A percentile compares a stretch with the other conserved stretches of the same genome.
Evolutionary conservation across 2,329 filamentous ascomycete species (phyloP).

Genomic region (Elsinoe fawcettii): DNA sequence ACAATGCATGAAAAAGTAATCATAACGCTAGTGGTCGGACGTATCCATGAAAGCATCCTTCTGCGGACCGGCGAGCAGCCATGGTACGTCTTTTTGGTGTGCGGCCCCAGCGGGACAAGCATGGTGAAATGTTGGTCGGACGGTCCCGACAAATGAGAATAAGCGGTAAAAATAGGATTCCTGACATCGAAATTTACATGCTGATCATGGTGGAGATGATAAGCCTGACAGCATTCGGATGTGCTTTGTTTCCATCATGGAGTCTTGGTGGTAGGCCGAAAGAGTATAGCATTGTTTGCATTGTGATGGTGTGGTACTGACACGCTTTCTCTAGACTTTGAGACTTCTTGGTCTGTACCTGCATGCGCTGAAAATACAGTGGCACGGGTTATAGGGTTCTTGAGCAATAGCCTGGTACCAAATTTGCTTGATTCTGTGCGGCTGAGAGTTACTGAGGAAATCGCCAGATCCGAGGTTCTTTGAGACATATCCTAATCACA

Average conservation of each 20-base stretch:
- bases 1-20: not conserved
- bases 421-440: not conserved
- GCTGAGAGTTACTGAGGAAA: not conserved
- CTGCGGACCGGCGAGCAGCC: conserved; percentile 1
- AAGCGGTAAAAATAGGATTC: conserved; percentile 6
- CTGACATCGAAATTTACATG: conserved; percentile 2
- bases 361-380: not conserved
- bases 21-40: not conserved
- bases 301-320: not conserved
- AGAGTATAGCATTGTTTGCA: not conserved
- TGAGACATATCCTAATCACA: not conserved
- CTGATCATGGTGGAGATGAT: conserved; percentile 11
- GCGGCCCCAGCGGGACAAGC: conserved; percentile 3
- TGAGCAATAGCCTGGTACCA: not conserved
- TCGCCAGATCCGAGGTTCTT: not conserved
- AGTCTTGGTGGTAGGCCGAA: not conserved
- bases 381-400: not conserved
- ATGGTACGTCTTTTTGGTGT: not conserved
- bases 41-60: not conserved
- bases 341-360: not conserved
- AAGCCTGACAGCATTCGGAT: not conserved
- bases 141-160: not conserved
- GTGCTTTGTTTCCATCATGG: not conserved
- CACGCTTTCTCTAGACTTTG: not conserved
- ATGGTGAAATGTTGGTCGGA: conserved; percentile 8